These are phyloP conservation scores for Zopfia rhizophila DNA, from an alignment of 2,329 filamentous ascomycete species.

Conservation along the genomic window DNA sequence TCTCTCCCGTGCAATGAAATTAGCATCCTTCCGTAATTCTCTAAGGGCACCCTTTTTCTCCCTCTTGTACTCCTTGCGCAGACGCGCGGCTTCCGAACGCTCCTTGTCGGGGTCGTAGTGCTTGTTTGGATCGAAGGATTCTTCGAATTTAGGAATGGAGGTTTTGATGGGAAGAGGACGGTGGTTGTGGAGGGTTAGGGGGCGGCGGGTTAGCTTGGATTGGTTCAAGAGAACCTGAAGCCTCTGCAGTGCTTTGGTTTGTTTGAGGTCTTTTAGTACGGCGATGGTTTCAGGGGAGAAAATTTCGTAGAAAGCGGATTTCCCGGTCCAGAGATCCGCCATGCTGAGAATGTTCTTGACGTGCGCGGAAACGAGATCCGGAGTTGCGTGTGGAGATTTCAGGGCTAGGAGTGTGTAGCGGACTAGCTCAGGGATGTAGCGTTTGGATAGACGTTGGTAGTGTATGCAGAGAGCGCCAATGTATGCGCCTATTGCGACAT, in stretches of 20 bases:
- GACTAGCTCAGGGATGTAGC: constrained; percentile 89
- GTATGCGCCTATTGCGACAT: constrained; percentile 79
- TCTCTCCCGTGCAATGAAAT: constrained; percentile 91
- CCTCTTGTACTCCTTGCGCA: constrained; percentile 91
- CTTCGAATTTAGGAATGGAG: constrained; percentile 93
- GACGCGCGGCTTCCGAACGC: constrained; percentile 83
- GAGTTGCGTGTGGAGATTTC: constrained; percentile 49
- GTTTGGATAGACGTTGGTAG: constrained; percentile 84
- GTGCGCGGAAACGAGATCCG: constrained; percentile 67
- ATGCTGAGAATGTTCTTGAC: constrained; percentile 73
- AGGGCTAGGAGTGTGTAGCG: constrained; percentile 83
- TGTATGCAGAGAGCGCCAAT: constrained; percentile 81
- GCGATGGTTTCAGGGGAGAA: constrained; percentile 70
- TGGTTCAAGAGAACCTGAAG: constrained; percentile 70
- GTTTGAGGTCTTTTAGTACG: constrained; percentile 44
- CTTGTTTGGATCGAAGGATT: constrained; percentile 90
- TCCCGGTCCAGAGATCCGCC: constrained; percentile 77
- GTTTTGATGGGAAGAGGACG: constrained; percentile 87
- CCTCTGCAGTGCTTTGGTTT: constrained; percentile 66
- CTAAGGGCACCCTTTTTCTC: constrained; percentile 95
- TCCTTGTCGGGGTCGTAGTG: constrained; percentile 97
- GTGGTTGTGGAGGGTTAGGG: constrained; percentile 90
- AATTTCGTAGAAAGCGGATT: constrained; percentile 80
- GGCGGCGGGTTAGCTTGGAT: constrained; percentile 74
- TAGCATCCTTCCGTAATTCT: constrained; percentile 93